Percentiles rank a stretch among this genome's conserved stretches.
phyloP scores from a whole-genome alignment of 495 filamentous ascomycete genomes.

The Lophiotrema nucula region DNA sequence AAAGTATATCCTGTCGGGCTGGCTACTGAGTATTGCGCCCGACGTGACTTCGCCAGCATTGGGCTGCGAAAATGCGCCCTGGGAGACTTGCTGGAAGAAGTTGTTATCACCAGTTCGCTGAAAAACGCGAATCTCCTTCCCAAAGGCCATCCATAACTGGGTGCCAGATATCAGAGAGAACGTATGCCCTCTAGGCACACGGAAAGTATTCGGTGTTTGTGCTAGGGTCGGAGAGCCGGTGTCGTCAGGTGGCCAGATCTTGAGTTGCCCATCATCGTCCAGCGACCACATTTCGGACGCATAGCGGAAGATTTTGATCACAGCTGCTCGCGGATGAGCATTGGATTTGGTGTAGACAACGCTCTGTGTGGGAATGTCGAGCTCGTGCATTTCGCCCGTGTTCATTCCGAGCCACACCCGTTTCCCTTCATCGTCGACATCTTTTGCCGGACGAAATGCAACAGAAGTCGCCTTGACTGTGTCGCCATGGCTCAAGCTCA shows the following conservation, averaged over 20 bases:
- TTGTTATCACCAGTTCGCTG: conserved; percentile 66
- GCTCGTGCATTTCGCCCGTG: conserved; percentile 80
- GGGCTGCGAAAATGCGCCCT: conserved; percentile 64
- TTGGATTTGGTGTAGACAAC: conserved; percentile 62
- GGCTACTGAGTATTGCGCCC: conserved; percentile 67
- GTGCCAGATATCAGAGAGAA: conserved; percentile 81
- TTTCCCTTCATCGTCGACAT: conserved; percentile 74
- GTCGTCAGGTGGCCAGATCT: conserved; percentile 82
- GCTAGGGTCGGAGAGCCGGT: conserved; percentile 70
- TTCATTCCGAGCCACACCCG: conserved; percentile 91
- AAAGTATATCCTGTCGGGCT: conserved; percentile 81
- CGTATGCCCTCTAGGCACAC: conserved; percentile 76
- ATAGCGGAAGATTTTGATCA: conserved; percentile 83
- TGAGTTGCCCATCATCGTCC: conserved; percentile 84
- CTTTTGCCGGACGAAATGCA: conserved; percentile 75
- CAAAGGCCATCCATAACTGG: conserved; percentile 82
- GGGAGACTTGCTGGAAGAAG: conserved; percentile 67
- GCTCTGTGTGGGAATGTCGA: conserved; percentile 70
- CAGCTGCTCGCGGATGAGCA: conserved; percentile 77
- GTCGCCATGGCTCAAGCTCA: conserved; percentile 80
- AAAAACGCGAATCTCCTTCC: conserved; percentile 85
- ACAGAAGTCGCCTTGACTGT: conserved; percentile 73
- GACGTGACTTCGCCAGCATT: conserved; percentile 84
- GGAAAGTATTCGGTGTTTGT: conserved; percentile 63
- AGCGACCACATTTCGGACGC: conserved; percentile 91